Base-by-base conservation (phyloP, 78 protist genomes). In the Speleostelium caveatum region DNA sequence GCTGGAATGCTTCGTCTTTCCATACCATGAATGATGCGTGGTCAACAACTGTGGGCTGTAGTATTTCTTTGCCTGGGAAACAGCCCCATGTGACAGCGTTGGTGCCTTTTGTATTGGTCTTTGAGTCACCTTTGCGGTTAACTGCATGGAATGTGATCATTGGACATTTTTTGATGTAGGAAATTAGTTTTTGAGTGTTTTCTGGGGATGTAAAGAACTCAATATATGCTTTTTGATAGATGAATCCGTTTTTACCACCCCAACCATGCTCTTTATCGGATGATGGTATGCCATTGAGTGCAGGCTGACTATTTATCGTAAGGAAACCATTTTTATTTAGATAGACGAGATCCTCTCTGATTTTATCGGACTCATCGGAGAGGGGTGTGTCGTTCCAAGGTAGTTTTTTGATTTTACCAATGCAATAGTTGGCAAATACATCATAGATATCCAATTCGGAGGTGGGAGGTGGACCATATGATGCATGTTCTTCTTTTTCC, bases 51-150 rank as follows among this genome's bases (percentile, higher is more conserved):
- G 99, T 97, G 69, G 99, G 98, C 93, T 98, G 99, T 7, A 95
- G 28, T 24, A 98, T 79, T 78, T 97, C 98, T 32, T 62, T 76
- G 14, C 95, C 95, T 1, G 99, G 99, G 96, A 97, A 98, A n/a
- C 97, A 98, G 22, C 99, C 99, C 99, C 98, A 97, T 2, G 99
- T 98, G 49, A 97, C 98, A 1, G 98, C 98, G 22, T 24, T 95
- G 36, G 94, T 74, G 33, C 91, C 87, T 51, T 78, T 67, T 24
- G 60, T 73, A 55, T 77, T 68, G 39, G 77, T 68, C 39, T 60
- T 66, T 32, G 73, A 56, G 26, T 61, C 61, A 45, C 94, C 98
- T 39, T 19, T 59, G 6, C 24, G 12, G 63, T 95, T 87, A 35
- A 96, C 88, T 1, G 97, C 97, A 60, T 92, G 95, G 92, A 85